Percentiles rank a stretch among this genome's conserved stretches.
These are phyloP conservation scores for Orbilia oligospora DNA, from an alignment of 2,329 filamentous ascomycete species.

Conservation along the genomic window DNA sequence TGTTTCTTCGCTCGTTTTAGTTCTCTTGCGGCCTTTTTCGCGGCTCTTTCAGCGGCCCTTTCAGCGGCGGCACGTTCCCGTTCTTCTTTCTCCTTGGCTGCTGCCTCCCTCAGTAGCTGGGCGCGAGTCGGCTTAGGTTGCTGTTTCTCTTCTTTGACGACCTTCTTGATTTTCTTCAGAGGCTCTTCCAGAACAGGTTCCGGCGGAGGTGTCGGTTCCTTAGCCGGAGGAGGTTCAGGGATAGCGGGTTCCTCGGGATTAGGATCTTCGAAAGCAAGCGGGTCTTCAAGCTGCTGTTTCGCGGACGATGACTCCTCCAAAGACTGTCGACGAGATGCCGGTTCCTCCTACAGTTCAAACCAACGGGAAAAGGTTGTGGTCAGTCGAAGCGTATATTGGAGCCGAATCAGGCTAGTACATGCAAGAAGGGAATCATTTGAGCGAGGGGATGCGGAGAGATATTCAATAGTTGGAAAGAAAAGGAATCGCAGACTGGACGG, in stretches of 20 bases:
- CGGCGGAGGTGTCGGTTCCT: slow-evolving; percentile 29
- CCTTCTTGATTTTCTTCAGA: slow-evolving; percentile 44
- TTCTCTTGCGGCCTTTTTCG: slow-evolving; percentile 35
- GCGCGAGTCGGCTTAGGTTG: slow-evolving; percentile 45
- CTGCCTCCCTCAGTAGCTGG: slow-evolving; percentile 43
- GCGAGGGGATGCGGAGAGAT: slow-evolving; percentile 42
- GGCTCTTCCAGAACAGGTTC: slow-evolving; percentile 42
- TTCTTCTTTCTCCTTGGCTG: slow-evolving; percentile 54
- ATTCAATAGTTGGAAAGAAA: slow-evolving; percentile 10
- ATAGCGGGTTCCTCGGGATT: slow-evolving; percentile 30
- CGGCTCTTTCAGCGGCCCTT: slow-evolving; percentile 35
- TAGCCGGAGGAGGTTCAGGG: slow-evolving; percentile 20
- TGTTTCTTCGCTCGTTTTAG: slow-evolving; percentile 31
- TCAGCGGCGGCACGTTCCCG: slow-evolving; percentile 48
- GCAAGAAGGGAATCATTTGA: slow-evolving; percentile 32
- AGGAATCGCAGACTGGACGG: slow-evolving; percentile 13
- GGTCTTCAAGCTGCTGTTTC: slow-evolving; percentile 41
- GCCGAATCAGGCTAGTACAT: slow-evolving; percentile 54
- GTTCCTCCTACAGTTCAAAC: slow-evolving; percentile 51
- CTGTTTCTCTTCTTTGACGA: slow-evolving; percentile 39
- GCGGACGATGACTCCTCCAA: slow-evolving; percentile 41
- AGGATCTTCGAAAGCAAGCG: slow-evolving; percentile 39
- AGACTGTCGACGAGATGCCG: slow-evolving; percentile 17
- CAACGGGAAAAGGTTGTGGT: slow-evolving; percentile 30
- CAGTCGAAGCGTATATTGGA: slow-evolving; percentile 35